phyloP scores from a whole-genome alignment of 73 alveolate species.

The Diophrys appendiculata region DNA sequence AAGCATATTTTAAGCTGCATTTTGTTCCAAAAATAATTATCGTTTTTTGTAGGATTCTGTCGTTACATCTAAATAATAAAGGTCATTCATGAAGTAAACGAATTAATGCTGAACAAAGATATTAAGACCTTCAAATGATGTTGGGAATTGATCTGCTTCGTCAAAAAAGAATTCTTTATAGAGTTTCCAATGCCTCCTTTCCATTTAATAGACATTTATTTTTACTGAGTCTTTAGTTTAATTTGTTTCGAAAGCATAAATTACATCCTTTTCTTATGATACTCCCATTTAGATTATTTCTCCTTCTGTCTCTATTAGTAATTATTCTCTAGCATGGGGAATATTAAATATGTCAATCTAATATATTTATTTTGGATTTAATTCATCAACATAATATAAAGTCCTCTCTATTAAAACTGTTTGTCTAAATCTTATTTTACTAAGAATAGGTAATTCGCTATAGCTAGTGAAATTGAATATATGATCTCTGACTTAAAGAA shows the following conservation, averaged over 20 bases:
- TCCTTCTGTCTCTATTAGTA: not conserved
- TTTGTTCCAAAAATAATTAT: not conserved
- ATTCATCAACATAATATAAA: not conserved
- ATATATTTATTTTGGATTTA: not conserved
- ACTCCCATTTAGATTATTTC: not conserved
- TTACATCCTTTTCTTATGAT: not conserved
- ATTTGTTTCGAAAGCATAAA: not conserved
- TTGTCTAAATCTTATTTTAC: not conserved
- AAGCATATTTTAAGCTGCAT: not conserved
- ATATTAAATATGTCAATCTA: not conserved
- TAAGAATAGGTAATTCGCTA: not conserved
- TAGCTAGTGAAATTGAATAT: too few relatives aligned
- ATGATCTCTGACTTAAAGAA: not conserved
- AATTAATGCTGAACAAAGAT: not conserved
- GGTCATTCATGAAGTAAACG: not conserved
- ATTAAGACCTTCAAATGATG: not conserved
- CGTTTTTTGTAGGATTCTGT: not conserved
- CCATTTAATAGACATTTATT: not conserved
- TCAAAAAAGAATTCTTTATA: not conserved
- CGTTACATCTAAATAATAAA: not conserved
- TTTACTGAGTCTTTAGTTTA: not conserved
- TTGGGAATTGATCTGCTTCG: not conserved
- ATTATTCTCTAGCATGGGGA: not conserved
- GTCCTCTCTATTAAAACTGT: not conserved
- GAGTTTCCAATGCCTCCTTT: not conserved